Base-by-base conservation (phyloP, 2,329 filamentous ascomycete genomes). In the Chalara sp. region DNA sequence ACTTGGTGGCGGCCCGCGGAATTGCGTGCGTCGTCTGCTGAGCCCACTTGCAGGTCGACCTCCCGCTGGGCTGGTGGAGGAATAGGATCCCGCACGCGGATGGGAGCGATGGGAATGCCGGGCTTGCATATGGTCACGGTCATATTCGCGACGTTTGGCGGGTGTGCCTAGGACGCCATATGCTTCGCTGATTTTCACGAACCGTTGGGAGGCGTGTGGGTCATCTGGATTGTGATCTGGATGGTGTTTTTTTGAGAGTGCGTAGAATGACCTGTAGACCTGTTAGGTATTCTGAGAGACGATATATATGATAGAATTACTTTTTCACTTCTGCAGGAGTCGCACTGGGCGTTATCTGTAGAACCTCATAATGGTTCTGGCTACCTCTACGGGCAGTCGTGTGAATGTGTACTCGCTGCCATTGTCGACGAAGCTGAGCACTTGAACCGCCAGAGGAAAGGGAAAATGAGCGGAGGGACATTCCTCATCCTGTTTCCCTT, bases 241-340 rank as follows among this genome's bases (percentile, higher is more conserved):
- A 70, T 99, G 93, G 76, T 96, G 86, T 49, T 79, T 73, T 71
- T 96, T 95, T 64, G 90, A 96, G 67, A 97, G 87, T 54, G 78
- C 71, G 76, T 96, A 97, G 79, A 96, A 99, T 59, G 81, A 81
- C 62, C 80, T 84, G 35, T 37, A 2, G 35, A 37, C 35, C n/a
- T 37, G 35, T 10, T 37, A 37, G 35, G n/a, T n/a, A 37, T 37
- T 21, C 21, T 21, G 21, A 21, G 3, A 21, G 21, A 21, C 3
- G 21, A 21, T 21, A 21, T 21, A 21, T 21, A 21, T 21, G 21
- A 2, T 21, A 21, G 3, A 21, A 21, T 21, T 66, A 89, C 85
- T 87, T 92, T 70, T 97, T 97, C 55, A 97, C 91, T 48, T 96
- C 89, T 6, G 75, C 73, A 1, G 79, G 71, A 12, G 86, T 81